Percentiles rank a stretch among this genome's conserved stretches.
These are phyloP conservation scores for Telfairia occidentalis DNA, from an alignment of 331 rosid species.

Conservation along the genomic window DNA sequence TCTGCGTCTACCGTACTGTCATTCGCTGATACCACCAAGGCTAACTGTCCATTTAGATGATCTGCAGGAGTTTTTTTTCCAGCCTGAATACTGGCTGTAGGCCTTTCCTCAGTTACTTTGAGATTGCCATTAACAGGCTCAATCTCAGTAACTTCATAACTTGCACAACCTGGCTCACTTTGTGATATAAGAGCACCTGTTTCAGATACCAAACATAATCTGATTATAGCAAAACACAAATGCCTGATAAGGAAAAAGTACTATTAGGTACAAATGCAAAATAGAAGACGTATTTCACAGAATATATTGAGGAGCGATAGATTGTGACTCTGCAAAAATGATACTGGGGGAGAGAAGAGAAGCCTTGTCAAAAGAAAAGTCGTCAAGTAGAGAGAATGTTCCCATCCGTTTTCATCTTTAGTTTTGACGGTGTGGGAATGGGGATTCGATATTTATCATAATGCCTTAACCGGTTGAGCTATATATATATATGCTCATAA, in stretches of 20 bases:
- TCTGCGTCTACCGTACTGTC: background rate
- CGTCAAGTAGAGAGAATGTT: background rate
- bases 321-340: background rate
- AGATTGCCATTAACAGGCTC: slow-evolving; percentile 24
- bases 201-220: slow-evolving; percentile 20
- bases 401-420: too few relatives aligned
- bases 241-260: background rate
- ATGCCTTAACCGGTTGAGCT: too few relatives aligned
- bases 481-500: too few relatives aligned
- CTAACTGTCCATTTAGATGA: slow-evolving; percentile 24
- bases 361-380: background rate
- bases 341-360: background rate
- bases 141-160: slow-evolving; percentile 22
- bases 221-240: slow-evolving; percentile 2
- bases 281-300: background rate
- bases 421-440: too few relatives aligned
- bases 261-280: background rate
- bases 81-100: slow-evolving; percentile 26
- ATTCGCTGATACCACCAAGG: background rate
- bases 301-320: background rate
- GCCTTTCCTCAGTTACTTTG: slow-evolving; percentile 25
- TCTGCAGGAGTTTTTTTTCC: slow-evolving; percentile 29
- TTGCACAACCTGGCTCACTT: slow-evolving; percentile 31
- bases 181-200: slow-evolving; percentile 25
- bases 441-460: too few relatives aligned